Base-by-base conservation (phyloP, 2,329 filamentous ascomycete genomes). In the Didymella pomorum region DNA sequence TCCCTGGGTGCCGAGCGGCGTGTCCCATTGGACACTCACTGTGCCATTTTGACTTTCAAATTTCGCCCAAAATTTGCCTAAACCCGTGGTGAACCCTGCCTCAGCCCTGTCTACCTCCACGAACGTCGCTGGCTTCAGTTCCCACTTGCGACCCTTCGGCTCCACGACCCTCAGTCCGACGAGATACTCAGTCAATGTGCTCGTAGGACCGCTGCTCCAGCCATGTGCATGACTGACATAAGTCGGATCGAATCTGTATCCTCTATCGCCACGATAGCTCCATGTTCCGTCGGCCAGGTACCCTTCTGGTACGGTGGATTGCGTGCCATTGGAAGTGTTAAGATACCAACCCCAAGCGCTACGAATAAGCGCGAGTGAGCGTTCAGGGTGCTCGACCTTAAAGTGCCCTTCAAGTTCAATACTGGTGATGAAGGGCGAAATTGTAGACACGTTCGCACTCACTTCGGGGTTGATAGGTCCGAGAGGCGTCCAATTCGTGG, bases 341-440 rank as follows among this genome's bases (percentile, higher is more conserved):
- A 86, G 73, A 63, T 87, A 87, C 83, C 84, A 87, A 11, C 86
- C 86, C 86, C 86, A 88, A 47, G 78, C 79, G 9, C 76, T 75
- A 6, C 84, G 81, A 29, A 88, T 83, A 16, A 88, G 79, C 11
- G 83, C 78, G 0, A 89, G 73, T 0, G 86, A 84, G 33, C 85
- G 81, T 8, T 74, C 69, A 1, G 85, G 70, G 56, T 81, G 77
- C 0, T 79, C 77, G 0, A 80, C 80, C 0, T 76, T 71, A 5
- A 87, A 75, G 63, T 87, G 86, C 1, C 80, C 85, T 68, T 84
- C 82, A 25, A 88, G 78, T 66, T 89, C 86, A 63, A 87, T 83
- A 14, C 81, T 83, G 9, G 82, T 82, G 51, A 86, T 83, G 69
- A 87, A 88, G 0, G 84, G 83, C 1, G 82, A 83, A 31, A 88